A percentile compares a stretch with the other conserved stretches of the same genome.
Conservation (phyloP, 2,329 filamentous ascomycete species). For the Fusarium solani-melongenae region DNA sequence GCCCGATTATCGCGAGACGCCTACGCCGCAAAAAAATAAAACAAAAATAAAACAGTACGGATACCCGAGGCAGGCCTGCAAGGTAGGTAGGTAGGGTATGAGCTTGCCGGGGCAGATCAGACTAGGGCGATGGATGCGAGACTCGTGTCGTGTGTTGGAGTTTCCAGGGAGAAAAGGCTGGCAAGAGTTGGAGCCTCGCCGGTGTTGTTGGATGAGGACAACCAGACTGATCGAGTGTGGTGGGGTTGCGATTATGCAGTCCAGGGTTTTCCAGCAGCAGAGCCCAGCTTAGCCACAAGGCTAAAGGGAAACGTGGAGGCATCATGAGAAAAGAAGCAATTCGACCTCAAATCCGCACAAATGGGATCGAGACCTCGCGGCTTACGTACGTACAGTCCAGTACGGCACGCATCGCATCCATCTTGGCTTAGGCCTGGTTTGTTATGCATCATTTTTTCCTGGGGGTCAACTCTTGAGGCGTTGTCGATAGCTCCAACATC, state of each 20-base stretch:
- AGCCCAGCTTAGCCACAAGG: conserved; percentile 10
- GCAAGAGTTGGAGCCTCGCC: conserved; percentile 21
- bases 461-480: neutral
- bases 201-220: conserved; percentile 11
- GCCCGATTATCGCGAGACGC: conserved; percentile 33
- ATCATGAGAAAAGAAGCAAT: conserved; percentile 18
- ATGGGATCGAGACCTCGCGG: conserved; percentile 4
- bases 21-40: conserved; percentile 28
- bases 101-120: neutral
- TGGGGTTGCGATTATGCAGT: conserved; percentile 41
- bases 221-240: conserved; percentile 34
- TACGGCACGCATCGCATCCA: neutral
- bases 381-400: conserved; percentile 14
- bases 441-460: neutral
- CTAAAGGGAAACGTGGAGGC: neutral
- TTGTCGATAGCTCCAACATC: neutral
- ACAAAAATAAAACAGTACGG: neutral
- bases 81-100: neutral
- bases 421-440: neutral
- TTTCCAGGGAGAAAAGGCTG: conserved; percentile 10
- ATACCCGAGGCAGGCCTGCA: neutral
- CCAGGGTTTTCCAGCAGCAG: conserved; percentile 28
- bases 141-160: neutral
- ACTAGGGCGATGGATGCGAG: neutral
- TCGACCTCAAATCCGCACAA: conserved; percentile 4